Evolutionary conservation across 176 grass and related monocot genomes (phyloP), one percentile per base, ranked within the genome.

Genomic region (Aegilops umbellulata): DNA sequence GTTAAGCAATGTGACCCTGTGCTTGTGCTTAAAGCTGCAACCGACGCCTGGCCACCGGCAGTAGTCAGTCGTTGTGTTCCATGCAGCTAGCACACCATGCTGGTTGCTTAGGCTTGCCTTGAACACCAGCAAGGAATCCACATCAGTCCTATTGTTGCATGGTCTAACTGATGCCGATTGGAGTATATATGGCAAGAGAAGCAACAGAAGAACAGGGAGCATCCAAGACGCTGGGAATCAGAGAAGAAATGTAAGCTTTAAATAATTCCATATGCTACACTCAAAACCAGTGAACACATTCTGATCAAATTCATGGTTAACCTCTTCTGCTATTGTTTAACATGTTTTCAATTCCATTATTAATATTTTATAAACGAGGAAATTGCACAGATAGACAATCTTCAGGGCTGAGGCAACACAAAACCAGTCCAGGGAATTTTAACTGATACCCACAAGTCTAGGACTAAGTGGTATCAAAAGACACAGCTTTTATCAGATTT

Each of bases 21-120:
- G 26, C 12, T 17, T 60, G 4, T 83, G 80, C 5, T 26, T 77
- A 73, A 41, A 60, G 63, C 86, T 88, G 73, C 86, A 88, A 15
- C 39, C 3, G 13, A 88, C 9, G 2, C 86, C 84, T 34, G 76
- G 34, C 84, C 76, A 86, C 2, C 14, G 35, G 53, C 76, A 72
- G 65, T 47, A 72, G 23, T 26, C 7, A 31, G 34, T 80, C 4
- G 0, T 60, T 3, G 8, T 24, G 25, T 72, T 80, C 84, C 84
- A 86, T 79, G 49, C 69, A 31, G 23, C 53, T 6, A 86, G 51
- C 26, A 22, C 24, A 51, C 19, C 17, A 6, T 53, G 42, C 0
- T 61, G 65, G 3, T 17, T 68, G 4, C 8, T 17, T 25, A 72
- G 8, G 27, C 35, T 44, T 60, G 34, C 66, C 84, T 80, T 86